These are phyloP conservation scores for Vachellia pachyceras DNA, from an alignment of 306 rosid species.

Conservation along the genomic window DNA sequence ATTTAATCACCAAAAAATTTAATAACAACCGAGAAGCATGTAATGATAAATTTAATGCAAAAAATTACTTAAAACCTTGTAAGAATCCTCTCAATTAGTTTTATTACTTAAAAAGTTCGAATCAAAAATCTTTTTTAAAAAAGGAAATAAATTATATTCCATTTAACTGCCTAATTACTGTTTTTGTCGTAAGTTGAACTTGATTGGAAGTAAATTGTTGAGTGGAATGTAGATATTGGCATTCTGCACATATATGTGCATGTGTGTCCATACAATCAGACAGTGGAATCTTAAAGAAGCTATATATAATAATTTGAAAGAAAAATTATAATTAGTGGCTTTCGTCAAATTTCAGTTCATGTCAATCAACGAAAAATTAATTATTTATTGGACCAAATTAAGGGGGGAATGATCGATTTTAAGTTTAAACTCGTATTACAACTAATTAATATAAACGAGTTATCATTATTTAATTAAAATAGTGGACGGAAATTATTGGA, in stretches of 20 bases:
- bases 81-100: no score
- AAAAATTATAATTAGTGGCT: background rate
- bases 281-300: background rate
- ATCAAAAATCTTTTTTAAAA: background rate
- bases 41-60: no score
- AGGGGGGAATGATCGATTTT: background rate
- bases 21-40: no score
- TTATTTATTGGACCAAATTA: background rate
- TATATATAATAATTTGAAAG: background rate
- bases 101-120: background rate
- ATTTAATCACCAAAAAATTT: no score
- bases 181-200: background rate
- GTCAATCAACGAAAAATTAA: background rate
- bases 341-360: background rate
- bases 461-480: background rate
- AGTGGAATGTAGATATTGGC: slow-evolving; percentile 11
- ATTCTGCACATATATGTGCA: background rate
- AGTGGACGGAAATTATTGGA: background rate
- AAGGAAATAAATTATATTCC: background rate
- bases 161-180: background rate
- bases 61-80: no score
- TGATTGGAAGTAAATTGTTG: background rate
- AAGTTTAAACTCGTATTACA: background rate
- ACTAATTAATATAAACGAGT: background rate
- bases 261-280: no score